A percentile compares a stretch with the other conserved stretches of the same genome.
These are phyloP conservation scores for Coemansia sp. DNA, from an alignment of 192 early-diverging fungal genomes.

Conservation along the genomic window DNA sequence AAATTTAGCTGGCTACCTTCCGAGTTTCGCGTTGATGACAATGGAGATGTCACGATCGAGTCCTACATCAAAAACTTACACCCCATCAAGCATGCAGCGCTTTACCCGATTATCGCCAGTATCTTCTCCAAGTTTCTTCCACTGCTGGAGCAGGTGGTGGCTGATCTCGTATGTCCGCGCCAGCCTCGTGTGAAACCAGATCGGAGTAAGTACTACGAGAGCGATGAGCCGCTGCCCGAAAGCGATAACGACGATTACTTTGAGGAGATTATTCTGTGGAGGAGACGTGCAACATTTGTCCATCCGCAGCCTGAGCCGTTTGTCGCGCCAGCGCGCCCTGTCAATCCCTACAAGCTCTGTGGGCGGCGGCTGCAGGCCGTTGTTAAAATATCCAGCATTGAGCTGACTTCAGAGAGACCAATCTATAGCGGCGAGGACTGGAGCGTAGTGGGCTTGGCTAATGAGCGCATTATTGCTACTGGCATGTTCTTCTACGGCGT, in stretches of 20 bases:
- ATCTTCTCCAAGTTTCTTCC: slow-evolving; percentile 62
- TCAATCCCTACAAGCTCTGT: slow-evolving; percentile 1
- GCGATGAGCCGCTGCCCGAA: neutral
- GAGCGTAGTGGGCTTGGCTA: slow-evolving; percentile 16
- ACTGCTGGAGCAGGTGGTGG: slow-evolving; percentile 62
- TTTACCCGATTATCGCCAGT: slow-evolving; percentile 58
- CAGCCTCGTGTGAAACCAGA: neutral
- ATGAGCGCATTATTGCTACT: slow-evolving; percentile 21
- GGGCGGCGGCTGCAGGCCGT: slow-evolving; percentile 26
- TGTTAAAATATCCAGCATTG: slow-evolving; percentile 25
- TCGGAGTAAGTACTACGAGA: neutral
- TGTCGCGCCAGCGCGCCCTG: neutral
- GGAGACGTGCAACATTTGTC: slow-evolving; percentile 8
- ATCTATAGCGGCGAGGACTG: slow-evolving; percentile 18
- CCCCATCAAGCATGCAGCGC: slow-evolving; percentile 46
- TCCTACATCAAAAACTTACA: slow-evolving; percentile 81
- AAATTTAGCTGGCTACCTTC: slow-evolving; percentile 63
- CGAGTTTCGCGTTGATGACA: slow-evolving; percentile 57
- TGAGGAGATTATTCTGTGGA: neutral
- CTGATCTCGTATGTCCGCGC: slow-evolving; percentile 20
- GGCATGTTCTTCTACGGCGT: slow-evolving; percentile 19
- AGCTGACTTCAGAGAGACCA: slow-evolving; percentile 13
- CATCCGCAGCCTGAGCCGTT: slow-evolving; percentile 16
- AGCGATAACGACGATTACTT: neutral
- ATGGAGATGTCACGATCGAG: slow-evolving; percentile 49